These are phyloP conservation scores for Aspergillus vadensis DNA, from an alignment of 2,329 filamentous ascomycete genomes.

Conservation along the genomic window DNA sequence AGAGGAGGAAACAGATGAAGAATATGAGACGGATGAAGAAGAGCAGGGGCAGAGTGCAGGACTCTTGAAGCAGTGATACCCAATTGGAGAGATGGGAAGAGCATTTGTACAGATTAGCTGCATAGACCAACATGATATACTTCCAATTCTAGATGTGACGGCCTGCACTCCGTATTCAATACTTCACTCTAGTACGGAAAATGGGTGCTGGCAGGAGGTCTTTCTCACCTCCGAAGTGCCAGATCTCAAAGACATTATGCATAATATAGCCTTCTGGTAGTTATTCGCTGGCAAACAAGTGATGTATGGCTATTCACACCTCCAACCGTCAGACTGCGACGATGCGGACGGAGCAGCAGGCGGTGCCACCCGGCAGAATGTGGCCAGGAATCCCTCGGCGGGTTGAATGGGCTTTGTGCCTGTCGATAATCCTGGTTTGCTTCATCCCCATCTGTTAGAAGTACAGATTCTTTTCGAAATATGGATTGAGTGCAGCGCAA, in stretches of 20 bases:
- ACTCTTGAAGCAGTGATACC: conserved; percentile 5
- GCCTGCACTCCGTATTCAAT: too few species aligned
- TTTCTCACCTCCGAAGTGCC: too few species aligned
- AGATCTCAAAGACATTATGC: too few species aligned
- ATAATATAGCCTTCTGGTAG: neutral
- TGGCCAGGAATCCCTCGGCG: neutral
- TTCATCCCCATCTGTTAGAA: neutral
- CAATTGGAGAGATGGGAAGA: neutral
- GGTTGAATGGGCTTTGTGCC: neutral
- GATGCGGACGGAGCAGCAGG: conserved; percentile 3
- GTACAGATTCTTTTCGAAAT: neutral
- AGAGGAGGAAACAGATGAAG: conserved; percentile 47
- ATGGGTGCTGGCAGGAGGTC: too few species aligned
- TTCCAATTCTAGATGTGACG: neutral
- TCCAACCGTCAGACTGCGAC: neutral
- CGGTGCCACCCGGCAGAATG: conserved; percentile 15
- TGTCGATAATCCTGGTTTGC: neutral
- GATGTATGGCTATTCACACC: neutral
- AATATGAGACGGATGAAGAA: conserved; percentile 42
- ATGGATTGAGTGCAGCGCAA: conserved; percentile 1
- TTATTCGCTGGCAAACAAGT: neutral
- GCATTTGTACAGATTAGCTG: neutral
- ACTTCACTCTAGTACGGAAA: too few species aligned
- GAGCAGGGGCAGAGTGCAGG: conserved; percentile 44
- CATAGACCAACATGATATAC: neutral